Conservation (phyloP, 2,329 filamentous ascomycete genomes). For the Rosellinia necatrix region DNA sequence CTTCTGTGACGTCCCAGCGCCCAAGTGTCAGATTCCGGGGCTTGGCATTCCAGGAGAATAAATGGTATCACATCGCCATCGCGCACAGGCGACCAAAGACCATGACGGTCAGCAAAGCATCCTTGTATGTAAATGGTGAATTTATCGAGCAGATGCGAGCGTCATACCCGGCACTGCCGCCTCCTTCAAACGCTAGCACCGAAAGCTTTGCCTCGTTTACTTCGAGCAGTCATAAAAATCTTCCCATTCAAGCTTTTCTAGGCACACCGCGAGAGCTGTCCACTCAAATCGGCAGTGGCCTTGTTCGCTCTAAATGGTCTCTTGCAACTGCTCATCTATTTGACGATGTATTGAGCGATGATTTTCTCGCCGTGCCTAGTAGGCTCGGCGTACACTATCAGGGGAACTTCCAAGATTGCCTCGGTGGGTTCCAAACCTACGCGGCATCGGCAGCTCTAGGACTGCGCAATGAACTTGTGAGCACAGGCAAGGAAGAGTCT, state of each 20-base stretch:
- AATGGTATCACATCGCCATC: constrained; percentile 93
- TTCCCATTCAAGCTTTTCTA: constrained; percentile 86
- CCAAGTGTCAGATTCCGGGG: constrained; percentile 95
- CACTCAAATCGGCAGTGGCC: constrained; percentile 70
- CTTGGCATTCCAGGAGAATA: constrained; percentile 71
- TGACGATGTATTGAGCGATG: constrained; percentile 85
- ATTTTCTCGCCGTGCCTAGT: constrained; percentile 87
- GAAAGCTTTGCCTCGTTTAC: constrained; percentile 74
- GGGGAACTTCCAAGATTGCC: constrained; percentile 94
- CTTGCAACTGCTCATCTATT: constrained; percentile 89
- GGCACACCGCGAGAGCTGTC: constrained; percentile 91
- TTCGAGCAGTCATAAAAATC: constrained; percentile 59
- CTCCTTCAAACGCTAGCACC: constrained; percentile 63
- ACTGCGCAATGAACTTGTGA: constrained; percentile 86
- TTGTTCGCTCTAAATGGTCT: constrained; percentile 82
- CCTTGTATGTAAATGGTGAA: constrained; percentile 89
- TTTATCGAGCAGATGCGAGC: constrained; percentile 92
- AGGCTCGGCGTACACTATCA: constrained; percentile 89
- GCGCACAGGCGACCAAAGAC: constrained; percentile 81
- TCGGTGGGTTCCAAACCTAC: constrained; percentile 96
- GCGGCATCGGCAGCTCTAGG: constrained; percentile 89
- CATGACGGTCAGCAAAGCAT: constrained; percentile 77
- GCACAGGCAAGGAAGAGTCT: constrained; percentile 86
- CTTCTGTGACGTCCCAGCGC: constrained; percentile 81
- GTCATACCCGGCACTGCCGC: constrained; percentile 80